phyloP scores from a whole-genome alignment of 1,284 basidiomycete genomes.

The Volvariella surrecta region DNA sequence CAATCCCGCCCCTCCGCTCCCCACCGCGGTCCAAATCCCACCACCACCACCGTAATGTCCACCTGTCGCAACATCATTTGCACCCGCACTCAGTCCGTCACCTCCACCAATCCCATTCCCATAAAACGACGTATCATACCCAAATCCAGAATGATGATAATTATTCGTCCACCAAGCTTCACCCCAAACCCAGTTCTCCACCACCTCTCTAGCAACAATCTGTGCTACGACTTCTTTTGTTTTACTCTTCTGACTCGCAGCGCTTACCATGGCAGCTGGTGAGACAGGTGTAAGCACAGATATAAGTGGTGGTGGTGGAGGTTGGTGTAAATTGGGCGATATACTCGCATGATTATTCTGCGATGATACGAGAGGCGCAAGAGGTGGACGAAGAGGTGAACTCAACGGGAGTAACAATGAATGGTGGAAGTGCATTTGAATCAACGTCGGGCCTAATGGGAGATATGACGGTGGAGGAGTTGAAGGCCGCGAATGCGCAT shows the following conservation, averaged over 20 bases:
- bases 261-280: constrained; percentile 56
- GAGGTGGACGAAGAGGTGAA: constrained; percentile 46
- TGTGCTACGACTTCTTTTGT: constrained; percentile 56
- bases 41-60: too few relatives aligned
- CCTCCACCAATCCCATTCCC: too few relatives aligned
- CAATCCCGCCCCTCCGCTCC: too few relatives aligned
- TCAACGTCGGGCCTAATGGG: constrained; percentile 54
- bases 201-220: constrained; percentile 52
- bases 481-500: constrained; percentile 39
- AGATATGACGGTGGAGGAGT: constrained; percentile 65
- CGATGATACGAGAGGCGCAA: constrained; percentile 34
- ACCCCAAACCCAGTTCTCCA: constrained; percentile 61
- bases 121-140: too few relatives aligned
- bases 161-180: constrained; percentile 42
- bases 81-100: too few relatives aligned
- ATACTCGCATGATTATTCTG: too few relatives aligned
- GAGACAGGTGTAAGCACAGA: constrained; percentile 74
- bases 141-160: too few relatives aligned
- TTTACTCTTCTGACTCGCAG: constrained; percentile 51
- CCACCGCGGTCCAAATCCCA: too few relatives aligned
- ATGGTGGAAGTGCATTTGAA: constrained; percentile 61
- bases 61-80: too few relatives aligned
- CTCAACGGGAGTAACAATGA: constrained; percentile 48
- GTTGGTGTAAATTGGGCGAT: constrained; percentile 32
- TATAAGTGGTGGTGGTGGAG: constrained; percentile 27